Conservation (phyloP, 371 early-diverging fungal genomes). For the Batrachochytrium dendrobatidis region DNA sequence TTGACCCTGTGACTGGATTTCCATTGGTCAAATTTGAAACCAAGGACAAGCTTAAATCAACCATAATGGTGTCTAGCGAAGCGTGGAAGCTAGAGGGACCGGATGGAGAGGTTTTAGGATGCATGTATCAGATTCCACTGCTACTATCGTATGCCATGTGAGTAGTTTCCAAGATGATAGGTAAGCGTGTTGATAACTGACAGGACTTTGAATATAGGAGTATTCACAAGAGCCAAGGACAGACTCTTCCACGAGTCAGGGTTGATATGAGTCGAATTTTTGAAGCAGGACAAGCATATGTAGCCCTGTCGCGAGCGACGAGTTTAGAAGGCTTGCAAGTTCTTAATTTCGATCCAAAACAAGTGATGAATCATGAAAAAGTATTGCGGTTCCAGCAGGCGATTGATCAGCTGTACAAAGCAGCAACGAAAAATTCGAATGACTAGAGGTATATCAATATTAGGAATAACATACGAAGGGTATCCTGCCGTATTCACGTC, state of each 20-base stretch:
- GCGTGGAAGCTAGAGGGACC: slow-evolving; percentile 54
- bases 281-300: slow-evolving; percentile 86
- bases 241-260: slow-evolving; percentile 68
- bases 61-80: slow-evolving; percentile 28
- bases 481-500: no score
- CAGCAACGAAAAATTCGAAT: no score
- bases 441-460: no score
- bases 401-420: no score
- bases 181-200: background rate
- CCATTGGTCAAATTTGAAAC: slow-evolving; percentile 23
- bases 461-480: no score
- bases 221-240: slow-evolving; percentile 91
- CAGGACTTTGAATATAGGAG: slow-evolving; percentile 14
- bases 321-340: slow-evolving; percentile 51
- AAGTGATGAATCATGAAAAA: slow-evolving; percentile 62
- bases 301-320: slow-evolving; percentile 79
- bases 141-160: slow-evolving; percentile 27
- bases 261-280: slow-evolving; percentile 74
- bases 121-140: slow-evolving; percentile 17
- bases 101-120: slow-evolving; percentile 26
- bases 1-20: slow-evolving; percentile 59
- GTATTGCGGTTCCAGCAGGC: slow-evolving; percentile 47
- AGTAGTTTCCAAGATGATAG: slow-evolving; percentile 2
- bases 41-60: slow-evolving; percentile 20
- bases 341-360: slow-evolving; percentile 55